Evolutionary conservation across 2,329 filamentous ascomycete genomes (phyloP).

Genomic region (Neofusicoccum umdonicola): DNA sequence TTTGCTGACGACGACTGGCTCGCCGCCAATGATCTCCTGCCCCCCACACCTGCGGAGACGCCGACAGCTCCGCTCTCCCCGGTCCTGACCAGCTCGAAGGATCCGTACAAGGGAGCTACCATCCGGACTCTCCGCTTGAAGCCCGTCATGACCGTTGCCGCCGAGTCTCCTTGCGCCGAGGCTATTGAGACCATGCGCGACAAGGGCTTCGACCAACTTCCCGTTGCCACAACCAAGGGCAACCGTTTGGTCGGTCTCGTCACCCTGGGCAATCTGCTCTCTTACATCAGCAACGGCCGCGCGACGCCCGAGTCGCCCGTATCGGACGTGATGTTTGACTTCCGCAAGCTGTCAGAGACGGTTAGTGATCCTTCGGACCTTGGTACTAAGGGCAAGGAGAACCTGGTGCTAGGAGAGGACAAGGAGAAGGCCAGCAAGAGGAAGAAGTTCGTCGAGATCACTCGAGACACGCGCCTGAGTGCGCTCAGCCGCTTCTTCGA

Average conservation of each 20-base stretch:
- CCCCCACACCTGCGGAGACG: slow-evolving; percentile 54
- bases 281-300: slow-evolving; percentile 80
- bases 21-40: slow-evolving; percentile 88
- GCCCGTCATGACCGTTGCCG: slow-evolving; percentile 81
- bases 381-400: slow-evolving; percentile 20
- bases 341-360: slow-evolving; percentile 75
- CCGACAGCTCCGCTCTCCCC: slow-evolving; percentile 29
- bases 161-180: slow-evolving; percentile 70
- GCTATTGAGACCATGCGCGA: slow-evolving; percentile 98
- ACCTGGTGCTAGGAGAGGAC: slow-evolving; percentile 14
- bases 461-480: slow-evolving; percentile 78
- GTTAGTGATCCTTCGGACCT: slow-evolving; percentile 80
- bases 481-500: slow-evolving; percentile 91
- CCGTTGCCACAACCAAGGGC: slow-evolving; percentile 71
- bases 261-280: slow-evolving; percentile 90
- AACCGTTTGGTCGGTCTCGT: slow-evolving; percentile 81
- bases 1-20: slow-evolving; percentile 99
- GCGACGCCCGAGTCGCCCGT: slow-evolving; percentile 73
- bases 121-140: slow-evolving; percentile 83
- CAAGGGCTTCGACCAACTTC: slow-evolving; percentile 95
- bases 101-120: slow-evolving; percentile 75
- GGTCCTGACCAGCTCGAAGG: slow-evolving; percentile 45
- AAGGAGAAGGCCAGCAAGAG: slow-evolving; percentile 22
- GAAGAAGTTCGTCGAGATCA: slow-evolving; percentile 88
- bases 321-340: slow-evolving; percentile 94